A percentile compares a stretch with the other conserved stretches of the same genome.
These are phyloP conservation scores for Phaffia tasmanica DNA, from an alignment of 768 basidiomycete genomes.

Conservation along the genomic window DNA sequence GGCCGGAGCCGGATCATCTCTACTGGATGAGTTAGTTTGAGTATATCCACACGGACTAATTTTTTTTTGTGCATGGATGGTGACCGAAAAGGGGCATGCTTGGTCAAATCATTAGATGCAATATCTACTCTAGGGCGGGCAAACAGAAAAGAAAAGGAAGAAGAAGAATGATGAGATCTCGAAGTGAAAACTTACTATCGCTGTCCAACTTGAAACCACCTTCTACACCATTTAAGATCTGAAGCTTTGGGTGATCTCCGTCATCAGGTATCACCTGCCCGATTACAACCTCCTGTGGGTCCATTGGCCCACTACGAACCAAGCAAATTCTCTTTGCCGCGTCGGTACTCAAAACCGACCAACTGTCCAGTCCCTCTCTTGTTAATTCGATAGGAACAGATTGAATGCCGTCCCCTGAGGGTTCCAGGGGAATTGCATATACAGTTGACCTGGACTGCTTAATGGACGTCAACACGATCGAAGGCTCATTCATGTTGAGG, in stretches of 20 bases:
- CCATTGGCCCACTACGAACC: constrained; percentile 11
- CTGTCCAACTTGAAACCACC: constrained; percentile 39
- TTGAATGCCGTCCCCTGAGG: neutral
- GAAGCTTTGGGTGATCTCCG: constrained; percentile 10
- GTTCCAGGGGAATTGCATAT: neutral
- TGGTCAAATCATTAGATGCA: neutral
- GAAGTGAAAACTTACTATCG: constrained; percentile 38
- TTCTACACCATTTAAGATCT: constrained; percentile 43
- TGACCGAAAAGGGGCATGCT: neutral
- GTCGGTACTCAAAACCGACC: constrained; percentile 29
- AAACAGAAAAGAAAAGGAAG: too few species aligned
- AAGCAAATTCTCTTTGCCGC: constrained; percentile 19
- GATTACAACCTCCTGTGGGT: constrained; percentile 46
- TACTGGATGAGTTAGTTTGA: constrained; percentile 46
- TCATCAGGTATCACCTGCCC: constrained; percentile 38
- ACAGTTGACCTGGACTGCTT: constrained; percentile 45
- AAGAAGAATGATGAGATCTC: neutral
- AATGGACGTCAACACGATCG: constrained; percentile 44
- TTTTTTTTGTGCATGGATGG: neutral
- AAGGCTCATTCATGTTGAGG: constrained; percentile 30
- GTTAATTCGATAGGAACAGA: neutral
- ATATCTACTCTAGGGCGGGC: too few species aligned
- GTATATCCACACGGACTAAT: neutral
- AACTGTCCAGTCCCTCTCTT: constrained; percentile 4
- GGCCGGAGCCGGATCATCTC: constrained; percentile 35